Evolutionary conservation across 2,329 filamentous ascomycete genomes (phyloP).

Genomic region (Apiospora pterosperma): DNA sequence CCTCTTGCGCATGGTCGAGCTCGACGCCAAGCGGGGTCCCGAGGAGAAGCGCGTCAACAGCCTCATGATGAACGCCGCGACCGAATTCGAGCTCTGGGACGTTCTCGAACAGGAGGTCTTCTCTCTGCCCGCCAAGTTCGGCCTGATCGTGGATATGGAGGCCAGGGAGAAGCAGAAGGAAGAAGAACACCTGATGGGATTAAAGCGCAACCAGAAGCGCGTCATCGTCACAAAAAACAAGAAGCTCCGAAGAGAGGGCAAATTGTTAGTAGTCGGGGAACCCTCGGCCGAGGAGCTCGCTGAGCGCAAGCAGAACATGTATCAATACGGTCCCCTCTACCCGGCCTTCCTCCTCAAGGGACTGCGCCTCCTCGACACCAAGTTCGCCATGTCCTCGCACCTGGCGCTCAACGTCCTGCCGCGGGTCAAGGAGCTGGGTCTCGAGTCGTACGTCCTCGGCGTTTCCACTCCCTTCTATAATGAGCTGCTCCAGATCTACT

Average conservation of each 20-base stretch:
- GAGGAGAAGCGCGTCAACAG: slow-evolving; percentile 52
- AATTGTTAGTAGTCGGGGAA: too few species aligned
- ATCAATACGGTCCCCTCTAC: slow-evolving; percentile 62
- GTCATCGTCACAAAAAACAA: background rate
- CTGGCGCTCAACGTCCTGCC: slow-evolving; percentile 35
- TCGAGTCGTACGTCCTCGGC: slow-evolving; percentile 64
- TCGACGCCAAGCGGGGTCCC: slow-evolving; percentile 35
- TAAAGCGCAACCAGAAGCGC: background rate
- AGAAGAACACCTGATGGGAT: slow-evolving; percentile 1
- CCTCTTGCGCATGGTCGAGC: slow-evolving; percentile 27
- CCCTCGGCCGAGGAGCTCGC: background rate
- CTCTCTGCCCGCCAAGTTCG: slow-evolving; percentile 51
- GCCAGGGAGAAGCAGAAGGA: background rate
- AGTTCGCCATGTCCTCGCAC: slow-evolving; percentile 42
- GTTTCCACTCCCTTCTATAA: slow-evolving; percentile 69
- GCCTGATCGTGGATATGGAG: slow-evolving; percentile 33
- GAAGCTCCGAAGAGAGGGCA: background rate
- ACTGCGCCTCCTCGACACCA: slow-evolving; percentile 52
- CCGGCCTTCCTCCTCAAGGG: slow-evolving; percentile 57
- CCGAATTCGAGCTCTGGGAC: slow-evolving; percentile 65
- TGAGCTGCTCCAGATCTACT: slow-evolving; percentile 59
- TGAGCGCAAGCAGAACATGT: slow-evolving; percentile 39
- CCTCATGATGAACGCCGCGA: slow-evolving; percentile 51
- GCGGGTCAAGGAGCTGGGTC: slow-evolving; percentile 23
- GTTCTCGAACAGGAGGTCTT: slow-evolving; percentile 67